Evolutionary conservation across 495 filamentous ascomycete genomes (phyloP).

Genomic region (Cladorrhinum samala): DNA sequence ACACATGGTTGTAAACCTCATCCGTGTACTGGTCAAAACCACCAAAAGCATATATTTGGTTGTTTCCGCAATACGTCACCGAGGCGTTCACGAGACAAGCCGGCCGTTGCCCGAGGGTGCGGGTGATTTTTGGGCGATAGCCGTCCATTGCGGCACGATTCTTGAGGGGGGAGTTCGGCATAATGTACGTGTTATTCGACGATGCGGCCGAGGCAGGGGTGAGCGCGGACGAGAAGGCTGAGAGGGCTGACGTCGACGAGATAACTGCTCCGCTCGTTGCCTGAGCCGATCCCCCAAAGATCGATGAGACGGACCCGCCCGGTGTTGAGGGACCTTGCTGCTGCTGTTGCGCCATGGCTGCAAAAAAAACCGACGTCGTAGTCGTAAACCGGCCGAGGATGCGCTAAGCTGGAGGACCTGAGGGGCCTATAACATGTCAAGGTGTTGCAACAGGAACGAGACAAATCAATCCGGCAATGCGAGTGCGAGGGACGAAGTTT

Average conservation of each 20-base stretch:
- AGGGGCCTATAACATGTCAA: too few species aligned
- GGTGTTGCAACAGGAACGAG: background rate
- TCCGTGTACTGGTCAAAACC: conserved; percentile 99
- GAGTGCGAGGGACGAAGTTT: too few species aligned
- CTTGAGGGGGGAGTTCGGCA: conserved; percentile 73
- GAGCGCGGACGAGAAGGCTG: conserved; percentile 24
- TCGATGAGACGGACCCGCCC: conserved; percentile 17
- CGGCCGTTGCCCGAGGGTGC: conserved; percentile 77
- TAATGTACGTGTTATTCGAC: conserved; percentile 74
- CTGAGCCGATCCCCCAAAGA: conserved; percentile 28
- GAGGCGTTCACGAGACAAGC: conserved; percentile 97
- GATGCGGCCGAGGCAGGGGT: conserved; percentile 48
- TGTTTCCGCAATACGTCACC: conserved; percentile 91
- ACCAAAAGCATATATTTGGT: conserved; percentile 95
- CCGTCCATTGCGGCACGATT: conserved; percentile 55
- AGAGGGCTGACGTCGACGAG: conserved; percentile 6
- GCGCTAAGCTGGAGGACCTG: too few species aligned
- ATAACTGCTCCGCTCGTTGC: conserved; percentile 1
- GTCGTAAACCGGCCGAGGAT: too few species aligned
- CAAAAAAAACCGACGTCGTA: background rate
- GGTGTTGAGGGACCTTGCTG: conserved; percentile 20
- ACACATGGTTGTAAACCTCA: conserved; percentile 98
- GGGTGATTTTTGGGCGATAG: conserved; percentile 75
- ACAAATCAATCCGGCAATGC: too few species aligned
- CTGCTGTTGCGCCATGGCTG: conserved; percentile 25